Base-by-base conservation (phyloP, 2,329 filamentous ascomycete genomes). In the Colletotrichum musae region DNA sequence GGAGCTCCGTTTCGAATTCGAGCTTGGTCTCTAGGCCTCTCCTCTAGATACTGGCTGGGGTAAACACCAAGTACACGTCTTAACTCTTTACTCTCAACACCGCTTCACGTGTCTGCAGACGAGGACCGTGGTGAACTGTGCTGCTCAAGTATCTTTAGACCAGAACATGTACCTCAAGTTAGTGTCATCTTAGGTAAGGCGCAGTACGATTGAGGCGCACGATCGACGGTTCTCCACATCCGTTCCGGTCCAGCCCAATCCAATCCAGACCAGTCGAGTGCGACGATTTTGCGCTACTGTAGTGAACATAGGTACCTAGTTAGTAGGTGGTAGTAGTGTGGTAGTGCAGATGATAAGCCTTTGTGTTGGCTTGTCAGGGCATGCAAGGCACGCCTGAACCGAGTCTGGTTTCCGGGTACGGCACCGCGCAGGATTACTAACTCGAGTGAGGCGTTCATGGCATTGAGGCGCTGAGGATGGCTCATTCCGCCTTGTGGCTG, bases 371-470 rank as follows among this genome's bases (percentile, higher is more conserved):
- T 48, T 41, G 54, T 51, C 53, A 56, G 16, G 18, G 47, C 41
- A 65, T 68, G 60, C 54, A 59, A 48, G 65, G 60, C 48, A 65
- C 66, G 21, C 54, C 56, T 60, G 45, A 50, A 50, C 66, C 16
- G 57, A 59, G 32, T 28, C 41, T 36, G 32, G 32, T 36, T 6
- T 41, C 36, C 13, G 21, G 3, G 21, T 9, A 47, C 41, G 32
- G 32, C 32, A 36, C 32, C 9, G 32, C 32, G 32, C 32, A 36
- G 32, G 32, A 36, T 36, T 36, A 36, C 32, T 10, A 50, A 28
- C 41, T 54, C n/a, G 50, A 66, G 50, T 45, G 54, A 69, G 62
- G 66, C 61, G 62, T 66, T 66, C 48, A 69, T 69, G 66, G 66
- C 66, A 69, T 69, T 66, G 50, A 32, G 39, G 41, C 28, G 18